Evolutionary conservation across 176 grass and related monocot genomes (phyloP).

Genomic region (Poa annua): DNA sequence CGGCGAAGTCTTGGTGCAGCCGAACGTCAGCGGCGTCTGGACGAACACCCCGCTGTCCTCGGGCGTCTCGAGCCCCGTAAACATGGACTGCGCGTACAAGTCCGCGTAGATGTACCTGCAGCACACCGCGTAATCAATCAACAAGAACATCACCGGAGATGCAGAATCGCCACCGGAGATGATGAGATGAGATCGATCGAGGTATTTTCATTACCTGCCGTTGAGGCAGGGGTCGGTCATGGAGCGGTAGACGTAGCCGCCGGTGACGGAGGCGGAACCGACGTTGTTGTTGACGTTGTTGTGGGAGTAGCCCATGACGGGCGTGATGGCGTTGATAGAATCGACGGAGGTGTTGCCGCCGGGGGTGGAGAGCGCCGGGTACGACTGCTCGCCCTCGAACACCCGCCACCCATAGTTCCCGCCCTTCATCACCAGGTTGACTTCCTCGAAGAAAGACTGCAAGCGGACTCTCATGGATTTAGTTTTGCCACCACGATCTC

Average conservation of each 20-base stretch:
- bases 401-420: conserved; percentile 94
- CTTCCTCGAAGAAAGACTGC: conserved; percentile 65
- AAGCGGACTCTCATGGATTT: background rate
- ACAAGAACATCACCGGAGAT: background rate
- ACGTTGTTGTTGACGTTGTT: conserved; percentile 56
- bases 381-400: conserved; percentile 51
- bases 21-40: conserved; percentile 44
- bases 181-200: background rate
- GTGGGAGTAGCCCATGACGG: conserved; percentile 73
- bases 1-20: conserved; percentile 70
- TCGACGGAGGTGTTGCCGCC: conserved; percentile 73
- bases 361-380: conserved; percentile 43
- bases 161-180: background rate
- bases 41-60: conserved; percentile 65
- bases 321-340: conserved; percentile 69
- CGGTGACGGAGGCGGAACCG: conserved; percentile 71
- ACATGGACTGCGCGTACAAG: conserved; percentile 70
- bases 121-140: background rate
- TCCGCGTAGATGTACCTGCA: conserved; percentile 81
- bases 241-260: conserved; percentile 80
- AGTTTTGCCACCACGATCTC: background rate
- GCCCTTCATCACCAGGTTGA: conserved; percentile 68
- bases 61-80: conserved; percentile 56
- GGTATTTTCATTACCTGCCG: conserved; percentile 46
- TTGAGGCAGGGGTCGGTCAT: conserved; percentile 69